Percentiles rank a stretch among this genome's conserved stretches.
Evolutionary conservation across 176 grass and related monocot species (phyloP).

Genomic region (Raddia distichophylla): DNA sequence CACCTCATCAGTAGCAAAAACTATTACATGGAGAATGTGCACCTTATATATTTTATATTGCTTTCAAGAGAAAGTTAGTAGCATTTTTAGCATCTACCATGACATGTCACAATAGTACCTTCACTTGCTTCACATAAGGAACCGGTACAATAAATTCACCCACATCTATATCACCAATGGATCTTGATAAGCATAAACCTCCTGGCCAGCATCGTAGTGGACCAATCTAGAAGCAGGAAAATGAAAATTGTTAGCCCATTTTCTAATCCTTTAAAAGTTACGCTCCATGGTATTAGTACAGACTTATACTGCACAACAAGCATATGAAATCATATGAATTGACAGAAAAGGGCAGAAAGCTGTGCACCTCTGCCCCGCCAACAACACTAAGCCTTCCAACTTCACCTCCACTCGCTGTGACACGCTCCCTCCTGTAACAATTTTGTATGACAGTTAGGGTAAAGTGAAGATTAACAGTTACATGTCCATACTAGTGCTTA

Average conservation of each 20-base stretch:
- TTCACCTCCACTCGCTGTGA: slow-evolving; percentile 96
- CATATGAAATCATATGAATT: slow-evolving; percentile 3
- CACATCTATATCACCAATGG: slow-evolving; percentile 96
- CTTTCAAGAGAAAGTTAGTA: background rate
- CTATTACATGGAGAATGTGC: background rate
- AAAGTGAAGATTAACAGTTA: slow-evolving; percentile 18
- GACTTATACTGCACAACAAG: slow-evolving; percentile 29
- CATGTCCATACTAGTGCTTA: background rate
- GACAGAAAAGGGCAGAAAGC: slow-evolving; percentile 24
- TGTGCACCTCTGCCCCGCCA: slow-evolving; percentile 83
- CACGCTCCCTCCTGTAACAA: slow-evolving; percentile 82
- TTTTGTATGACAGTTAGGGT: slow-evolving; percentile 29
- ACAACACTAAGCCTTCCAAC: slow-evolving; percentile 96
- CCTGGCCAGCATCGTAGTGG: slow-evolving; percentile 95
- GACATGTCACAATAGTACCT: slow-evolving; percentile 53
- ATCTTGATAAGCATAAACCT: slow-evolving; percentile 89
- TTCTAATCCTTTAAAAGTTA: slow-evolving; percentile 34
- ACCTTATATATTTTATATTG: background rate
- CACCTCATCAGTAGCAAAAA: background rate
- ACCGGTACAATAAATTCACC: slow-evolving; percentile 96
- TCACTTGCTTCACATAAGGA: slow-evolving; percentile 97
- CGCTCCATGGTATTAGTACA: slow-evolving; percentile 1
- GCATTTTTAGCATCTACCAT: slow-evolving; percentile 2
- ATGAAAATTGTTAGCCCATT: slow-evolving; percentile 9
- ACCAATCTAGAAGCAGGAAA: slow-evolving; percentile 68